Evolutionary conservation across 192 early-diverging fungal genomes (phyloP).

Genomic region (Backusella parvicylindrica): DNA sequence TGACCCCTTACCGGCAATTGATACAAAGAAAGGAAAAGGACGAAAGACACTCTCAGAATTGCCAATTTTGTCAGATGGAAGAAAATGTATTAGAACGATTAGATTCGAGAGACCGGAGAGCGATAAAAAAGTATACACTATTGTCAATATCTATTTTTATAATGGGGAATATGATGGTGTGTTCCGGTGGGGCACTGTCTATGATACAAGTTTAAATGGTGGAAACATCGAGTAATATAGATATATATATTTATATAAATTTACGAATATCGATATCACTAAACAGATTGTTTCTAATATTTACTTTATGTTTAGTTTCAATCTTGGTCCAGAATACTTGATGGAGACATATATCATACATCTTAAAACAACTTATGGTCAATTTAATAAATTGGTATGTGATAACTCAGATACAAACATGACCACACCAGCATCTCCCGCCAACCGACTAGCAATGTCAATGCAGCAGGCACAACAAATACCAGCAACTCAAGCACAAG

Average conservation of each 20-base stretch:
- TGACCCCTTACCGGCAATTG: constrained; percentile 45
- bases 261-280: not conserved
- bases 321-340: constrained; percentile 34
- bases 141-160: constrained; percentile 56
- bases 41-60: constrained; percentile 29
- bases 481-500: constrained; percentile 21
- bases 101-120: constrained; percentile 59
- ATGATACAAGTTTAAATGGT: constrained; percentile 63
- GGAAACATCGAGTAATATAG: constrained; percentile 53
- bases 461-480: constrained; percentile 9
- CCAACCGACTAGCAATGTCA: constrained; percentile 3
- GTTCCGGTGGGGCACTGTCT: constrained; percentile 63
- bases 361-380: constrained; percentile 30
- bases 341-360: constrained; percentile 36
- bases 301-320: constrained; percentile 13
- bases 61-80: constrained; percentile 49
- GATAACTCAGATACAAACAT: constrained; percentile 26
- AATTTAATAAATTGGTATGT: constrained; percentile 33
- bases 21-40: constrained; percentile 45
- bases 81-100: constrained; percentile 64
- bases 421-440: constrained; percentile 11
- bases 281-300: not conserved
- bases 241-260: not conserved
- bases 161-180: constrained; percentile 59
- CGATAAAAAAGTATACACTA: constrained; percentile 54